Conservation (phyloP, 768 basidiomycete genomes). For the Imleria badia region DNA sequence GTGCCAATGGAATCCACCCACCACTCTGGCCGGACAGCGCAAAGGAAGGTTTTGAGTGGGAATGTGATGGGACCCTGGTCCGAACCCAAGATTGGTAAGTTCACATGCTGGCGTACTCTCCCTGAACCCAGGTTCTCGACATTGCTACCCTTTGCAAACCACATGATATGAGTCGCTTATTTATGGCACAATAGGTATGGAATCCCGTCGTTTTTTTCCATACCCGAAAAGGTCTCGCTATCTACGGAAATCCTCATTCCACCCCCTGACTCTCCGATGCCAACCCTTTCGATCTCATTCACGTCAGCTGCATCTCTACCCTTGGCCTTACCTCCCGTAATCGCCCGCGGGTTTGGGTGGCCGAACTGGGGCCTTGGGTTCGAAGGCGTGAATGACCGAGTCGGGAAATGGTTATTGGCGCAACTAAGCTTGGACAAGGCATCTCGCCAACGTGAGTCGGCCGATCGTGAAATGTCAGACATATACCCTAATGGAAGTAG, state of each 20-base stretch:
- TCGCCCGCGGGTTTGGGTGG: constrained; percentile 86
- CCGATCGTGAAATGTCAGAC: background rate
- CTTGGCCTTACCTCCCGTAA: constrained; percentile 68
- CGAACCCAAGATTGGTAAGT: constrained; percentile 83
- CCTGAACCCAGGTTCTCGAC: background rate
- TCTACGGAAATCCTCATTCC: constrained; percentile 55
- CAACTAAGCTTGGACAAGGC: constrained; percentile 32
- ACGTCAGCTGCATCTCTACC: constrained; percentile 82
- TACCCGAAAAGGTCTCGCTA: constrained; percentile 76
- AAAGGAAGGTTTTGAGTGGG: constrained; percentile 75
- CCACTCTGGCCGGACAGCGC: constrained; percentile 80
- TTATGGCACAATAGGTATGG: constrained; percentile 56
- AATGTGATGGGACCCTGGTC: constrained; percentile 65
- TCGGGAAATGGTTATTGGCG: constrained; percentile 70
- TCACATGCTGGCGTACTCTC: background rate
- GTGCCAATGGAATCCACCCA: constrained; percentile 86
- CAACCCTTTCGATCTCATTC: constrained; percentile 71
- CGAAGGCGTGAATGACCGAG: constrained; percentile 82
- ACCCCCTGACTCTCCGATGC: constrained; percentile 33
- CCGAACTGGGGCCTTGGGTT: constrained; percentile 73
- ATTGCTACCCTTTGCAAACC: background rate
- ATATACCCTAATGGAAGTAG: background rate
- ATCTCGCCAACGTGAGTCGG: background rate
- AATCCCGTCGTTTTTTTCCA: constrained; percentile 75
- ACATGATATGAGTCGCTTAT: constrained; percentile 3